These are phyloP conservation scores for Penicillium samsonianum DNA, from an alignment of 495 filamentous ascomycete species.

Conservation along the genomic window DNA sequence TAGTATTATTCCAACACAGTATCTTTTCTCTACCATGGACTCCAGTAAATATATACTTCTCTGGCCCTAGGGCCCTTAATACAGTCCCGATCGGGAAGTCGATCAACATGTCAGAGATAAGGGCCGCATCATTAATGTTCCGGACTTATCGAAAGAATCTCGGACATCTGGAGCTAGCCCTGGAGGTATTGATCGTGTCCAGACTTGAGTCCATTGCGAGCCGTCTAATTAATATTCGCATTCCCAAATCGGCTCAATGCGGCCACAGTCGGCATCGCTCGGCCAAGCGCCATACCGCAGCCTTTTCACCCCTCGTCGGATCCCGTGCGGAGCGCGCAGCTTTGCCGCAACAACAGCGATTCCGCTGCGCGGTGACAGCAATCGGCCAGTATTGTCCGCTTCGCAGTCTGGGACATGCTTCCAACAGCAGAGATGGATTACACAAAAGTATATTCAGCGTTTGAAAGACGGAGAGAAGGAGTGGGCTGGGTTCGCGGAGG, in stretches of 20 bases:
- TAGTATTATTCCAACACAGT: not conserved
- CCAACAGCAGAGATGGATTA: slow-evolving; percentile 50
- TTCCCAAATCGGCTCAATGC: slow-evolving; percentile 29
- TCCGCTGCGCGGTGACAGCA: slow-evolving; percentile 13
- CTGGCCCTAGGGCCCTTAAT: not conserved
- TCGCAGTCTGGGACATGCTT: not conserved
- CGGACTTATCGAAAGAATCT: slow-evolving; percentile 31
- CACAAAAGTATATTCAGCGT: slow-evolving; percentile 50
- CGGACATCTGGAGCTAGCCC: slow-evolving; percentile 10
- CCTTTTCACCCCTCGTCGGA: slow-evolving; percentile 12
- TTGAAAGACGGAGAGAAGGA: slow-evolving; percentile 52
- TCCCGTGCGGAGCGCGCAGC: slow-evolving; percentile 28
- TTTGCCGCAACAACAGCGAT: slow-evolving; percentile 31
- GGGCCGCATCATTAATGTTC: slow-evolving; percentile 27
- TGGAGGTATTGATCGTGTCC: slow-evolving; percentile 11
- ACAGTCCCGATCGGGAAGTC: not conserved
- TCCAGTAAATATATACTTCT: not conserved
- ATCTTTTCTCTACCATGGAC: not conserved
- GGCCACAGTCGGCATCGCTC: slow-evolving; percentile 27
- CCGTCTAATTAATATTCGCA: slow-evolving; percentile 7
- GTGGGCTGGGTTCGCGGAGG: slow-evolving; percentile 57
- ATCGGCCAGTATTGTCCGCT: slow-evolving; percentile 20
- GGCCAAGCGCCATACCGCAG: slow-evolving; percentile 29
- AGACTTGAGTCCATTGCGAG: slow-evolving; percentile 14
- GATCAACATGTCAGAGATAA: slow-evolving; percentile 4